phyloP scores from a whole-genome alignment of 352 stramenopile genomes.

The Globisporangium paddicum region DNA sequence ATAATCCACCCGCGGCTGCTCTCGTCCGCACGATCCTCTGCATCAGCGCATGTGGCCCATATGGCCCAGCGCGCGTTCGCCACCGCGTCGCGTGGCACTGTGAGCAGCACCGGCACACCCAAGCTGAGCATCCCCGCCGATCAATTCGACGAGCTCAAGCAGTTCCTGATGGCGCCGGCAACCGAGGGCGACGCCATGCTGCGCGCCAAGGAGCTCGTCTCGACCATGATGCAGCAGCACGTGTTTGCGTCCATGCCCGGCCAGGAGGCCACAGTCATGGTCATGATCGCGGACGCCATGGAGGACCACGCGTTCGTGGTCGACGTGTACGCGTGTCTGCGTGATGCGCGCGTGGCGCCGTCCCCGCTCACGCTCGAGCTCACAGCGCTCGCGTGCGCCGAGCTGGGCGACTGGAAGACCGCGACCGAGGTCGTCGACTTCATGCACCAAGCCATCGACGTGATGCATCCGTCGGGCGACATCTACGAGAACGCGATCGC shows the following conservation, averaged over 20 bases:
- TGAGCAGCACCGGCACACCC: neutral
- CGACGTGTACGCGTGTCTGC: constrained; percentile 52
- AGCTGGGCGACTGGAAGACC: constrained; percentile 45
- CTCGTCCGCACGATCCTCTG: neutral
- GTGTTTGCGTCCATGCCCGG: constrained; percentile 63
- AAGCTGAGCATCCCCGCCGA: constrained; percentile 17
- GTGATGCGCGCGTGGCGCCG: constrained; percentile 45
- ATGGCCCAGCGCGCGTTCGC: neutral
- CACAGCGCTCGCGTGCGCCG: constrained; percentile 48
- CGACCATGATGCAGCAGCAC: constrained; percentile 46
- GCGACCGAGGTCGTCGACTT: constrained; percentile 58
- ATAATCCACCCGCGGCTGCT: neutral
- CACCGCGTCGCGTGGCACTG: neutral
- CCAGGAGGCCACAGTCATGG: constrained; percentile 72
- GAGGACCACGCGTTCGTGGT: constrained; percentile 49
- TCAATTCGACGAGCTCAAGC: constrained; percentile 61
- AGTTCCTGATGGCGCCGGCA: constrained; percentile 44
- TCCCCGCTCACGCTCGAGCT: constrained; percentile 72
- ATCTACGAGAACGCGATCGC: constrained; percentile 74
- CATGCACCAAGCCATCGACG: constrained; percentile 62
- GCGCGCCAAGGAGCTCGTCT: constrained; percentile 40
- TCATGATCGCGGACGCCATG: constrained; percentile 67
- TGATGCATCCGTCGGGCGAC: constrained; percentile 60
- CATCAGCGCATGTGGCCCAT: neutral
- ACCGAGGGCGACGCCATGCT: constrained; percentile 25